A percentile compares a stretch with the other conserved stretches of the same genome.
Evolutionary conservation across 345 rosid genomes (phyloP).

Genomic region (Hypericum perforatum): DNA sequence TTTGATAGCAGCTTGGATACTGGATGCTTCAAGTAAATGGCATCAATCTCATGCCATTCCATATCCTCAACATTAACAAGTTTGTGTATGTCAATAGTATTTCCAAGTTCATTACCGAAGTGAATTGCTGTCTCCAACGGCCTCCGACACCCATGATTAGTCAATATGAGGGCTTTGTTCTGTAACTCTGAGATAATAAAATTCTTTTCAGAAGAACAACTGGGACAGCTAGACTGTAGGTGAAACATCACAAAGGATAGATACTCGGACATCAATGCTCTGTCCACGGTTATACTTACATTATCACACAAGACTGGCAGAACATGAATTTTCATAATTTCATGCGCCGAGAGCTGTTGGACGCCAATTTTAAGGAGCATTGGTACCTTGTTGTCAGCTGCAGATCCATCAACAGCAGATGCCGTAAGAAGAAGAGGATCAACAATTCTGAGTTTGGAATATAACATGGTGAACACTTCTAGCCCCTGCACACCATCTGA

Average conservation of each 20-base stretch:
- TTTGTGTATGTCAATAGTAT: conserved; percentile 38
- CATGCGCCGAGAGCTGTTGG: conserved; percentile 80
- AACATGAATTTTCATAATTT: conserved; percentile 63
- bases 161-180: conserved; percentile 52
- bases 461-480: conserved; percentile 63
- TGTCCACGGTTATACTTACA: conserved; percentile 17
- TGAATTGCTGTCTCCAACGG: conserved; percentile 50
- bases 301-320: conserved; percentile 53
- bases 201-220: conserved; percentile 58
- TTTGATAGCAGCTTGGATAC: conserved; percentile 31
- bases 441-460: conserved; percentile 59
- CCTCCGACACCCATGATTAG: conserved; percentile 62
- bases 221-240: conserved; percentile 57
- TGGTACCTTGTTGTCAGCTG: conserved; percentile 34
- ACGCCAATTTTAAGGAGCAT: conserved; percentile 68
- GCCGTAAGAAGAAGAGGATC: conserved; percentile 48
- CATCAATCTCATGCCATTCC: conserved; percentile 73
- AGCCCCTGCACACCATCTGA: conserved; percentile 39
- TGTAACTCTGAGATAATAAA: conserved; percentile 48
- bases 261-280: conserved; percentile 52
- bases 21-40: conserved; percentile 61
- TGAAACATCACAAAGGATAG: conserved; percentile 82
- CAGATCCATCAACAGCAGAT: conserved; percentile 26
- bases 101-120: conserved; percentile 59
- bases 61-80: conserved; percentile 39